phyloP scores from a whole-genome alignment of 106 monocot genomes.

The Chionographis japonica region DNA sequence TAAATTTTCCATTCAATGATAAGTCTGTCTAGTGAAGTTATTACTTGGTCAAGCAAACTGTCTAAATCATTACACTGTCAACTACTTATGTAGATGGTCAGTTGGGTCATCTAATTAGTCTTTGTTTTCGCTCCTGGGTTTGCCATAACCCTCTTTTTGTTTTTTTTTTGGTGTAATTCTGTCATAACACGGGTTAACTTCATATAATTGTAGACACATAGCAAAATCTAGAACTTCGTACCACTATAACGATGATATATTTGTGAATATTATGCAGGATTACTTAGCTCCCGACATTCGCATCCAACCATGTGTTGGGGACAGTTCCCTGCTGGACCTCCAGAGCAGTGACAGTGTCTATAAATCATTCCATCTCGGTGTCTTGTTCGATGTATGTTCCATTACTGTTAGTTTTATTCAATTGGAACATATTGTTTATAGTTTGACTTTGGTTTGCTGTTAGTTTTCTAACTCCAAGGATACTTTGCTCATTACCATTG shows the following conservation, averaged over 20 bases:
- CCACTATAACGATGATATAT: neutral
- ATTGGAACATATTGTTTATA: neutral
- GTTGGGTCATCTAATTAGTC: too few species aligned
- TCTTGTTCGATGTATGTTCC: neutral
- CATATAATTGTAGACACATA: too few species aligned
- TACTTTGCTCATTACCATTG: too few species aligned
- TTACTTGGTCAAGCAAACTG: neutral
- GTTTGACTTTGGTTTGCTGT: too few species aligned
- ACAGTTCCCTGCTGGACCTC: conserved; percentile 46
- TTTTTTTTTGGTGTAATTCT: too few species aligned
- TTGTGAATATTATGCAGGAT: conserved; percentile 11
- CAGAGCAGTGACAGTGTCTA: conserved; percentile 16
- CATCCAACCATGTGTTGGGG: conserved; percentile 40
- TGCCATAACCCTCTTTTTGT: too few species aligned
- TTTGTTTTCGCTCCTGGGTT: too few species aligned
- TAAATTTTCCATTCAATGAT: neutral
- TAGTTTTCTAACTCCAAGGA: too few species aligned
- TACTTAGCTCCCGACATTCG: conserved; percentile 25
- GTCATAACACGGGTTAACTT: too few species aligned
- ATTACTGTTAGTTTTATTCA: neutral
- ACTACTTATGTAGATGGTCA: too few species aligned
- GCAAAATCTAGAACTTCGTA: too few species aligned
- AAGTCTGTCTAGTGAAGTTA: neutral
- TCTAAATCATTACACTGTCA: neutral
- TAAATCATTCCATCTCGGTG: neutral